These are phyloP conservation scores for Halteria grandinella DNA, from an alignment of 73 alveolate genomes.

Conservation along the genomic window DNA sequence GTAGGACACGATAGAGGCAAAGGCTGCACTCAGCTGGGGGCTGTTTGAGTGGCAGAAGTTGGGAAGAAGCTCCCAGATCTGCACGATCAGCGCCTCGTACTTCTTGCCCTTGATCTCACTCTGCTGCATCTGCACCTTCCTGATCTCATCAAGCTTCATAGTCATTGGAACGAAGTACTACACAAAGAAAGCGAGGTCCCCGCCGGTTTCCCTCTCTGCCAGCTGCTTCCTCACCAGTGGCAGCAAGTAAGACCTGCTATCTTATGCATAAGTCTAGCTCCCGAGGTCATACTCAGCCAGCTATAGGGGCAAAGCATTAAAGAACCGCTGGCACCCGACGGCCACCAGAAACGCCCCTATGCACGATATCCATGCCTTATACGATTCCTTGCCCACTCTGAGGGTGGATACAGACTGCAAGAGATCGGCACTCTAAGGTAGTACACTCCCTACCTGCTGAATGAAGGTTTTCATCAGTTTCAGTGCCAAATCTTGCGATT, in stretches of 20 bases:
- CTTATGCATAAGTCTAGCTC: slow-evolving; percentile 40
- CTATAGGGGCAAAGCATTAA: slow-evolving; percentile 46
- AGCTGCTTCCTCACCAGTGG: slow-evolving; percentile 23
- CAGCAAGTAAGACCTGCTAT: slow-evolving; percentile 54
- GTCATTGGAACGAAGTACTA: slow-evolving; percentile 53
- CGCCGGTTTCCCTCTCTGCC: slow-evolving; percentile 7
- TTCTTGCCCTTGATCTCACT: slow-evolving; percentile 45
- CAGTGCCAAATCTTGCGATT: slow-evolving; percentile 16
- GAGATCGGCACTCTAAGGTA: slow-evolving; percentile 56
- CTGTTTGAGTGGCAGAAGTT: slow-evolving; percentile 38
- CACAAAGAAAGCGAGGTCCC: slow-evolving; percentile 43
- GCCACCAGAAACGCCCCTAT: slow-evolving; percentile 52
- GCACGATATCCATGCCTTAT: slow-evolving; percentile 48
- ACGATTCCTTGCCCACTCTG: slow-evolving; percentile 2
- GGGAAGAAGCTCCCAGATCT: slow-evolving; percentile 64
- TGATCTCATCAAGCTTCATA: slow-evolving; percentile 3
- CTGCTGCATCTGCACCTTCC: not conserved
- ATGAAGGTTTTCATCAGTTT: slow-evolving; percentile 52
- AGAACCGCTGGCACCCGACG: slow-evolving; percentile 42
- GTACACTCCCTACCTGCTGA: slow-evolving; percentile 10
- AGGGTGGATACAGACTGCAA: slow-evolving; percentile 41
- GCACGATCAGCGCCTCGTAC: slow-evolving; percentile 37
- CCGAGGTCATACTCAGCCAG: slow-evolving; percentile 42
- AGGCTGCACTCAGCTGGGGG: slow-evolving; percentile 30
- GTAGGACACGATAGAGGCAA: slow-evolving; percentile 39